Percentiles rank a stretch among this genome's conserved stretches.
These are phyloP conservation scores for Torulaspora pretoriensis DNA, from an alignment of 1,139 yeast genomes.

Conservation along the genomic window DNA sequence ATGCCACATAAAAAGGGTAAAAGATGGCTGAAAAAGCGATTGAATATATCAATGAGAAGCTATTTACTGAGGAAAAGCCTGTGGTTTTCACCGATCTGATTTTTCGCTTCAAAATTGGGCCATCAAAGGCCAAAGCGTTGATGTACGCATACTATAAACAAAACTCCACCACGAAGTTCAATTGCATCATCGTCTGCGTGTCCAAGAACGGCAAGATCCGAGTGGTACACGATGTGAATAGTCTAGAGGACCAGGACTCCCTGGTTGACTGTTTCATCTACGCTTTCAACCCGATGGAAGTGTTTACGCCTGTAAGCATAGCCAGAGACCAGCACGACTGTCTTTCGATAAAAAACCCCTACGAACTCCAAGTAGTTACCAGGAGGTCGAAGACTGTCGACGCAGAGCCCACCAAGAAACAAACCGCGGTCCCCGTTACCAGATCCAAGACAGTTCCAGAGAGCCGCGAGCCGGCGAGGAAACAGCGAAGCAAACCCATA, in stretches of 20 bases:
- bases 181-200: conserved; percentile 30
- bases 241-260: conserved; percentile 16
- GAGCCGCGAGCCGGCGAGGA: conserved; percentile 7
- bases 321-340: conserved; percentile 21
- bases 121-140: conserved; percentile 27
- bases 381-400: conserved; percentile 16
- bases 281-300: conserved; percentile 34
- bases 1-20: background rate
- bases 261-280: conserved; percentile 33
- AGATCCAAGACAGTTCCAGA: conserved; percentile 20
- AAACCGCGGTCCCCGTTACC: conserved; percentile 2
- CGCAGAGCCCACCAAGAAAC: conserved; percentile 3
- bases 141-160: conserved; percentile 31
- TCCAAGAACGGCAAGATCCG: conserved; percentile 21
- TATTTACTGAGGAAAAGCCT: conserved; percentile 27
- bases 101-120: conserved; percentile 25
- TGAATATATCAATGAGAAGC: conserved; percentile 22
- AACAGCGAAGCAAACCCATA: conserved; percentile 14
- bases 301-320: conserved; percentile 26
- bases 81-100: conserved; percentile 33
- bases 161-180: conserved; percentile 26
- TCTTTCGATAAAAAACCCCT: conserved; percentile 25
- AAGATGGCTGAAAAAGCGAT: conserved; percentile 9
- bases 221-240: conserved; percentile 24
- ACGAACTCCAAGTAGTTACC: conserved; percentile 6